A percentile compares a stretch with the other conserved stretches of the same genome.
phyloP scores from a whole-genome alignment of 2,329 filamentous ascomycete species.

The Corinectria fuckeliana region DNA sequence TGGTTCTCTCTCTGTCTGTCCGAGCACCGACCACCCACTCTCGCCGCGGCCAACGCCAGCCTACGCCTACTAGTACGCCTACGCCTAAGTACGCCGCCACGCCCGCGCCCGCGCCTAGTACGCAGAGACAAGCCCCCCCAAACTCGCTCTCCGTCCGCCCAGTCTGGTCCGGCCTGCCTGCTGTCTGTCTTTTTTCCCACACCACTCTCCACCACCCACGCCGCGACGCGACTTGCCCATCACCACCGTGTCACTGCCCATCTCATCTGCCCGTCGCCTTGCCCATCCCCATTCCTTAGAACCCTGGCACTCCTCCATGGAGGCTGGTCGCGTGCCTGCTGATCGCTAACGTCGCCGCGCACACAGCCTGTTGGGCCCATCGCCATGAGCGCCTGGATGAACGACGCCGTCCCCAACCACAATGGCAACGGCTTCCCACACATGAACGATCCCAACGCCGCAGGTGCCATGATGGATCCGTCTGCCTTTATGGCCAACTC shows the following conservation, averaged over 20 bases:
- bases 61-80: no score
- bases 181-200: conserved; percentile 40
- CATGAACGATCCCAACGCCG: conserved; percentile 66
- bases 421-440: conserved; percentile 73
- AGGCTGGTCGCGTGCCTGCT: conserved; percentile 47
- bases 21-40: conserved; percentile 17
- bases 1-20: conserved; percentile 6
- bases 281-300: conserved; percentile 49
- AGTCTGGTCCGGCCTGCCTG: conserved; percentile 27
- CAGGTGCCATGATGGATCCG: conserved; percentile 69
- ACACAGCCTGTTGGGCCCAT: conserved; percentile 53
- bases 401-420: conserved; percentile 72
- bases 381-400: conserved; percentile 77
- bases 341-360: conserved; percentile 53
- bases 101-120: conserved; percentile 5
- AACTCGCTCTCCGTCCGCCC: conserved; percentile 25
- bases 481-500: conserved; percentile 67
- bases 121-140: conserved; percentile 22
- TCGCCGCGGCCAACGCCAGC: background rate
- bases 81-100: background rate
- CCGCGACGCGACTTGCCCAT: conserved; percentile 53
- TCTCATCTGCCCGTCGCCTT: conserved; percentile 46
- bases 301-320: conserved; percentile 48
- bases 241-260: conserved; percentile 57
- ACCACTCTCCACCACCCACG: conserved; percentile 49